A percentile compares a stretch with the other conserved stretches of the same genome.
Conservation (phyloP, 1,284 basidiomycete genomes). For the Somion occarium region DNA sequence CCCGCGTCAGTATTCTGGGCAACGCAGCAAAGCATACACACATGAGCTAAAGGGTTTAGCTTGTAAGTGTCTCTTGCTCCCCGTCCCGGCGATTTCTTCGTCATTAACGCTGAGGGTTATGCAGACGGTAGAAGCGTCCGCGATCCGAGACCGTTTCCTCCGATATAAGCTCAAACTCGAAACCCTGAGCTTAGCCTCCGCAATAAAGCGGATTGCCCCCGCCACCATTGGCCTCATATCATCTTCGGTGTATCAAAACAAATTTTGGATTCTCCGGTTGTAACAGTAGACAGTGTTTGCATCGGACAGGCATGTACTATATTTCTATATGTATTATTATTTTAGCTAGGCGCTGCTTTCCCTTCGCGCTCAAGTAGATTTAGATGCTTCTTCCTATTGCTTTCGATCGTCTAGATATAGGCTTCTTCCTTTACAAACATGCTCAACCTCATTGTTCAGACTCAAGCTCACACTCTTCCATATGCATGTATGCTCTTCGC, state of each 20-base stretch:
- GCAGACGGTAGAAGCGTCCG: neutral
- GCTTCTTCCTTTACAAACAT: too few species aligned
- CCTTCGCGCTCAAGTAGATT: neutral
- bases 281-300: neutral
- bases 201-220: neutral
- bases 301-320: neutral
- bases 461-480: too few species aligned
- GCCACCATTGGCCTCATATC: neutral
- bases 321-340: neutral
- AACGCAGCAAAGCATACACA: neutral
- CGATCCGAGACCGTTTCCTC: too few species aligned
- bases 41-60: neutral
- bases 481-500: too few species aligned
- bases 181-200: neutral
- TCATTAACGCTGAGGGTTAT: neutral
- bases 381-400: neutral
- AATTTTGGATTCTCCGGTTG: neutral
- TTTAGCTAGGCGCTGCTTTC: neutral
- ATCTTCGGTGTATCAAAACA: neutral
- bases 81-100: neutral
- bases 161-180: neutral
- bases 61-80: neutral
- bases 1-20: conserved; percentile 1
- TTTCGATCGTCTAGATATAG: too few species aligned
- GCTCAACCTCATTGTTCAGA: too few species aligned